phyloP scores from a whole-genome alignment of 2,329 filamentous ascomycete species.

The Trichoderma koningii region DNA sequence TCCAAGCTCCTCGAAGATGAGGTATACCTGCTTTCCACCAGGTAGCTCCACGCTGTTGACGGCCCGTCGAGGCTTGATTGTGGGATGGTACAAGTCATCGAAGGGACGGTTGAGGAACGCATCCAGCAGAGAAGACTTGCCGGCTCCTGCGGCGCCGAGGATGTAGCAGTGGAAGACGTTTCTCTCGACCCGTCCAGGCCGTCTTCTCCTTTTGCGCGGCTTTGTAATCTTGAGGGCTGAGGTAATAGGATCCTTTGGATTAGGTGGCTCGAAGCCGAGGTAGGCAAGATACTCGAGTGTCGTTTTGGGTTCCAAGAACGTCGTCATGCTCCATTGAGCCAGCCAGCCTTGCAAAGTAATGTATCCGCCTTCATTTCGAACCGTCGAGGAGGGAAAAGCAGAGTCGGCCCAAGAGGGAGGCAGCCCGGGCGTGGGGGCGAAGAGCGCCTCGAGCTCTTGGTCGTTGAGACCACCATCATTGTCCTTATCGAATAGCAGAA shows the following conservation, averaged over 20 bases:
- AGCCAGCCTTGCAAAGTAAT: conserved; percentile 98
- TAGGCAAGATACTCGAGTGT: conserved; percentile 96
- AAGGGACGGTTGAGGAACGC: conserved; percentile 90
- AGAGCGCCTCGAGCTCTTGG: conserved; percentile 79
- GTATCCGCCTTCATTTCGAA: conserved; percentile 91
- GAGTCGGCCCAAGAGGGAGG: conserved; percentile 85
- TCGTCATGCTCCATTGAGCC: conserved; percentile 99
- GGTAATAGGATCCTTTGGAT: conserved; percentile 74
- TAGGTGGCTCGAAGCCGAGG: conserved; percentile 84
- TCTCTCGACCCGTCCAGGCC: conserved; percentile 82
- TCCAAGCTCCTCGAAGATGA: conserved; percentile 92
- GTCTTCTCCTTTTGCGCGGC: conserved; percentile 78
- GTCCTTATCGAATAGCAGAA: conserved; percentile 93
- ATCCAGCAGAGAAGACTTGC: conserved; percentile 88
- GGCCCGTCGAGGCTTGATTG: conserved; percentile 88
- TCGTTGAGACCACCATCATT: conserved; percentile 94
- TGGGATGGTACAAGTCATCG: conserved; percentile 80
- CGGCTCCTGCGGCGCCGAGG: conserved; percentile 79
- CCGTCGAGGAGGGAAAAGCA: conserved; percentile 88
- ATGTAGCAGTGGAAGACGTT: conserved; percentile 96
- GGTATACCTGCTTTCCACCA: conserved; percentile 93
- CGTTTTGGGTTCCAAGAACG: conserved; percentile 91
- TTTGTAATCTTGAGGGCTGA: conserved; percentile 91
- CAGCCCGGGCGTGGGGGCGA: conserved; percentile 88
- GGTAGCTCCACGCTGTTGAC: conserved; percentile 97